phyloP scores from a whole-genome alignment of 202 grass and related monocot genomes.

The Cymbopogon flexuosus region DNA sequence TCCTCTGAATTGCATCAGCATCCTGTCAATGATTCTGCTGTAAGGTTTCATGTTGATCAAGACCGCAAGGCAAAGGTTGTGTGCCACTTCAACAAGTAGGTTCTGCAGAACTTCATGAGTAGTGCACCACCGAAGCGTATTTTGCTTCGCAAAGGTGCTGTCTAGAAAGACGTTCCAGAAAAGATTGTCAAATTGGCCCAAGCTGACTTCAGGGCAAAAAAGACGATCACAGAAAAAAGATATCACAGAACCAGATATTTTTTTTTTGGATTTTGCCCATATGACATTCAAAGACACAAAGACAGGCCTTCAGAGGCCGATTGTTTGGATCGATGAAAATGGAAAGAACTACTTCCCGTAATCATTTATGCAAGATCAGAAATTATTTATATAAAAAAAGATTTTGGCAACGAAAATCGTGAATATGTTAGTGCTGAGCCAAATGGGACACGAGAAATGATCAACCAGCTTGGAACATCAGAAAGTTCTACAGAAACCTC shows the following conservation, averaged over 20 bases:
- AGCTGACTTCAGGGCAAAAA: constrained; percentile 63
- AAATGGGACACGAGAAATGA: constrained; percentile 33
- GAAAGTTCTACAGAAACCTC: constrained; percentile 81
- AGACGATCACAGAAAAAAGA: constrained; percentile 58
- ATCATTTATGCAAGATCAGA: constrained; percentile 34
- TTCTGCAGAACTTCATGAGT: constrained; percentile 62
- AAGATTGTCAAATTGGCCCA: constrained; percentile 55
- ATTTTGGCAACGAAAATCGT: constrained; percentile 25
- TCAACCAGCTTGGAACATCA: constrained; percentile 31
- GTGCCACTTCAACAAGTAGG: constrained; percentile 41
- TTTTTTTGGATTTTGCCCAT: constrained; percentile 79
- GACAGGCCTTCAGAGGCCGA: constrained; percentile 59
- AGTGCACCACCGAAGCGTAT: constrained; percentile 63
- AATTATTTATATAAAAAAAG: constrained; percentile 38
- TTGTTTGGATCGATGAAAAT: constrained; percentile 86
- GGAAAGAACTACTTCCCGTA: constrained; percentile 70
- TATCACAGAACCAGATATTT: constrained; percentile 42
- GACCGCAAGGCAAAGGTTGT: constrained; percentile 30
- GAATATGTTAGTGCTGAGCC: constrained; percentile 40
- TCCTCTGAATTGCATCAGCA: constrained; percentile 25
- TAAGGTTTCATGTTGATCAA: constrained; percentile 40
- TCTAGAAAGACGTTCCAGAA: constrained; percentile 71
- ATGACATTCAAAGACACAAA: constrained; percentile 59
- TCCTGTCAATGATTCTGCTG: constrained; percentile 22
- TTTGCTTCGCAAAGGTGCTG: constrained; percentile 56